A percentile compares a stretch with the other conserved stretches of the same genome.
phyloP scores from a whole-genome alignment of 176 grass and related monocot species.

The Bothriochloa decipiens region DNA sequence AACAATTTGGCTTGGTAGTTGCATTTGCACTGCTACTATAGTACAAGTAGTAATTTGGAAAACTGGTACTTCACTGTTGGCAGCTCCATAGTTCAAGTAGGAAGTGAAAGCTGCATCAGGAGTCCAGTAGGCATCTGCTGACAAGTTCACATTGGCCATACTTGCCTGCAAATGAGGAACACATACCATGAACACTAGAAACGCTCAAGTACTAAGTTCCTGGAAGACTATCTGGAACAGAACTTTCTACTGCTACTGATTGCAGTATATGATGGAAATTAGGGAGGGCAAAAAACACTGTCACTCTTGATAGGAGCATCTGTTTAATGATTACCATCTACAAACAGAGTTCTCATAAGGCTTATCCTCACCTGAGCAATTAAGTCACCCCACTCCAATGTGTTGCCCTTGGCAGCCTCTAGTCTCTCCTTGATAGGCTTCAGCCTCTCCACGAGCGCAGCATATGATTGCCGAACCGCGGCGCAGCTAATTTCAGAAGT shows the following conservation, averaged over 20 bases:
- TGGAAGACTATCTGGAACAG: background rate
- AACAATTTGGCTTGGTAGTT: background rate
- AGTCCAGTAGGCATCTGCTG: conserved; percentile 58
- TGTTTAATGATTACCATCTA: background rate
- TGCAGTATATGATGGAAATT: background rate
- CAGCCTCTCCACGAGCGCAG: conserved; percentile 55
- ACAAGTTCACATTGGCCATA: conserved; percentile 58
- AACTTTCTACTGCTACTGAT: background rate
- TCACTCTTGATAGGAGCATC: no score
- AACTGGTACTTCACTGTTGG: conserved; percentile 58
- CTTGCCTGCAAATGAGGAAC: conserved; percentile 53
- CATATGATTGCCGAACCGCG: conserved; percentile 60
- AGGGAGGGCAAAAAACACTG: no score
- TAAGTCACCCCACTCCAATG: conserved; percentile 58
- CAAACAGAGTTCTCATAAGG: background rate
- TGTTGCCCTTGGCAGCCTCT: conserved; percentile 37
- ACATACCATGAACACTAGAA: conserved; percentile 17
- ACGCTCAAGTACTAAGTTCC: background rate
- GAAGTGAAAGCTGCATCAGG: conserved; percentile 46
- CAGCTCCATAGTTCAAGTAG: conserved; percentile 84
- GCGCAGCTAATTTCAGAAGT: conserved; percentile 80
- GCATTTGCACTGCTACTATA: background rate
- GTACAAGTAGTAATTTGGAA: background rate
- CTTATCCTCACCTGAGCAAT: conserved; percentile 57
- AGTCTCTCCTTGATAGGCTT: conserved; percentile 70